Evolutionary conservation across 2,329 filamentous ascomycete genomes (phyloP), one percentile per base, ranked within the genome.

Genomic region (Penicillium sp.): DNA sequence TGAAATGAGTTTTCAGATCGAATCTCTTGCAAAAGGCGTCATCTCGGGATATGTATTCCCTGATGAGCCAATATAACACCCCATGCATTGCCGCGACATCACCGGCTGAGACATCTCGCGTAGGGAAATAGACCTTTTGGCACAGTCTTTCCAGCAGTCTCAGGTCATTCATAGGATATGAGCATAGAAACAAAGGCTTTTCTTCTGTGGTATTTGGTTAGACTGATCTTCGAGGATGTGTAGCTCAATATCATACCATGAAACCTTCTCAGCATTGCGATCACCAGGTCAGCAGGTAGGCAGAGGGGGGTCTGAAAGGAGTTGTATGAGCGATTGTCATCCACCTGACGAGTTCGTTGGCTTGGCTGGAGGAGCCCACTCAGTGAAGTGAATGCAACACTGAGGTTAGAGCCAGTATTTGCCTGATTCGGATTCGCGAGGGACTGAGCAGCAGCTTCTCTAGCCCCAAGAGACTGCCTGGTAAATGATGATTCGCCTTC

Each of bases 61-160:
- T 64, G 36, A 63, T 58, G 34, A 66, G 54, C 44, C 47, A 54
- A 36, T 55, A 54, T 4, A 65, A n/a, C 10, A 62, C 47, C 3
- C 61, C 62, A 45, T 63, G 56, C 57, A 62, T 61, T 4, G 47
- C 40, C 6, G 62, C 56, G 11, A 65, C 29, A 29, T 60, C 50
- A 0, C 59, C 62, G 14, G 54, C 31, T 10, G 59, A 60, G 3
- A 58, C 42, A 3, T 57, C 40, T 9, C 54, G 49, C 22, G 56
- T 55, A 14, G 64, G 56, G 21, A 62, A 67, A 34, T 67, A 67
- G 0, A 65, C 56, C 18, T 45, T 58, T 34, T 60, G 58, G 40
- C 59, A 67, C 3, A 66, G 49, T 6, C 44, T 42, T 29, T 67
- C 64, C 3, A 67, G 44, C 47, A 65, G 24, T 7, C 29, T 29